Conservation (phyloP, 352 stramenopile genomes). For the Globisporangium iwayamae region DNA sequence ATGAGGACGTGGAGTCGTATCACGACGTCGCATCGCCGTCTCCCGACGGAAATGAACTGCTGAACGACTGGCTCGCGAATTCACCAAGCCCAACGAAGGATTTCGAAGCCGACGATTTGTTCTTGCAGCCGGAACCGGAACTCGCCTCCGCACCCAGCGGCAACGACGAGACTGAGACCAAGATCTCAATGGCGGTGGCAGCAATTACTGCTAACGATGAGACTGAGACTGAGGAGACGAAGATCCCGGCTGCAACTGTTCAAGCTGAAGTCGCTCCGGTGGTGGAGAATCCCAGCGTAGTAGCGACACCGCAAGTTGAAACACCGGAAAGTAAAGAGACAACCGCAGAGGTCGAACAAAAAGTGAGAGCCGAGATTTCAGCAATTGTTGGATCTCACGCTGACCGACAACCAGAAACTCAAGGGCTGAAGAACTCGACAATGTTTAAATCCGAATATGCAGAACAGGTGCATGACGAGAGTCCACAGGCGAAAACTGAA, state of each 20-base stretch:
- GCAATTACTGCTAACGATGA: not conserved
- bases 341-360: not conserved
- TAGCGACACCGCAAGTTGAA: not conserved
- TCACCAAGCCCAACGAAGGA: not conserved
- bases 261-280: not conserved
- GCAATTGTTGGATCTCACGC: not conserved
- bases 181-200: not conserved
- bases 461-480: not conserved
- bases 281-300: not conserved
- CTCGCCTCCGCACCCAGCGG: not conserved
- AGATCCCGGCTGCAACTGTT: not conserved
- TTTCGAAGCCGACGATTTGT: slow-evolving; percentile 1
- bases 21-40: not conserved
- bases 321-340: not conserved
- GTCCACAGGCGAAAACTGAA: not conserved
- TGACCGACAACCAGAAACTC: not conserved
- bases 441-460: not conserved
- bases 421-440: not conserved
- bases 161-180: not conserved
- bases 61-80: not conserved
- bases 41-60: not conserved
- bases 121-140: not conserved
- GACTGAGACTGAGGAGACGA: not conserved
- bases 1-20: not conserved
- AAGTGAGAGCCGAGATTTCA: not conserved